phyloP scores from a whole-genome alignment of 2,329 filamentous ascomycete species.

The Sarocladium oryzae region DNA sequence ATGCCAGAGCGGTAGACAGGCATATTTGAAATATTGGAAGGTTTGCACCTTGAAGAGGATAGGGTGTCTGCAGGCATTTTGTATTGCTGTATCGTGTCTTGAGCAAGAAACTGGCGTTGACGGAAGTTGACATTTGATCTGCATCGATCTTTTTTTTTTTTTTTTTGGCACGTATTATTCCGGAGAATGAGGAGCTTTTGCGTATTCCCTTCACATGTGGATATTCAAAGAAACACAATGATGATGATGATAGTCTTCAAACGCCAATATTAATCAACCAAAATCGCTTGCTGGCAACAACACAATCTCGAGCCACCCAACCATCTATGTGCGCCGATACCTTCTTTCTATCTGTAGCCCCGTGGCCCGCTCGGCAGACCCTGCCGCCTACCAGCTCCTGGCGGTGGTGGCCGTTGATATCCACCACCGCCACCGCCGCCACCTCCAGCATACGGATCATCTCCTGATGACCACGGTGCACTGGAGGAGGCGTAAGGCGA shows the following conservation, averaged over 20 bases:
- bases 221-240: background rate
- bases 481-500: slow-evolving; percentile 39
- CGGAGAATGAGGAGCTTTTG: too few relatives aligned
- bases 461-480: slow-evolving; percentile 39
- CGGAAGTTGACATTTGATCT: too few relatives aligned
- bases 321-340: background rate
- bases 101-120: too few relatives aligned
- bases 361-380: slow-evolving; percentile 42
- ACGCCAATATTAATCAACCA: background rate
- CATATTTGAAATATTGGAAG: too few relatives aligned
- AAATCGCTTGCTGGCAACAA: slow-evolving; percentile 2
- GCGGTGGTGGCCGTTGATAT: slow-evolving; percentile 12
- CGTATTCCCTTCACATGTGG: background rate
- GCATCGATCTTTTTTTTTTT: too few relatives aligned
- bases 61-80: too few relatives aligned
- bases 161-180: too few relatives aligned
- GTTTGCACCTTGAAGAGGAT: too few relatives aligned
- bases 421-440: slow-evolving; percentile 29
- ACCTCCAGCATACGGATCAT: slow-evolving; percentile 30
- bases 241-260: background rate
- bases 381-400: slow-evolving; percentile 22
- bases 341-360: slow-evolving; percentile 25
- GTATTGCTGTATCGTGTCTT: too few relatives aligned
- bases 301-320: background rate
- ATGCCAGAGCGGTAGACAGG: slow-evolving; percentile 23